A percentile compares a stretch with the other conserved stretches of the same genome.
Conservation (phyloP, 2,329 filamentous ascomycete species). For the Gaeumannomyces sp. region DNA sequence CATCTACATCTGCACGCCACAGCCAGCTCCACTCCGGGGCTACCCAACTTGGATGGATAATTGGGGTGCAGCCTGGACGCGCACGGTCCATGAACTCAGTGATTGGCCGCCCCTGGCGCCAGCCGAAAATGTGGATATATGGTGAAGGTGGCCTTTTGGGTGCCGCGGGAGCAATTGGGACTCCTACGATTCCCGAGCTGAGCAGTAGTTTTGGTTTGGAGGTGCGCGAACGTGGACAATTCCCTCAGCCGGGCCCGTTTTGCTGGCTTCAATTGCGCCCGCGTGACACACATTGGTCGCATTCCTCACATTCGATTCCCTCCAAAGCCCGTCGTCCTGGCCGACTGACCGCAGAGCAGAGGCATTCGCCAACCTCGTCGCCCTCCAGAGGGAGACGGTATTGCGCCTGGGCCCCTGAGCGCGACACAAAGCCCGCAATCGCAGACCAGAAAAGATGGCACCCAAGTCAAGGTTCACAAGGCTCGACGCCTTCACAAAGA, state of each 20-base stretch:
- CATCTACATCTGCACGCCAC: not conserved
- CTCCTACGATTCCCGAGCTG: too few species aligned
- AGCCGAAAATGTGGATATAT: conserved; percentile 7
- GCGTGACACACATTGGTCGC: not conserved
- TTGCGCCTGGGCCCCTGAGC: not conserved
- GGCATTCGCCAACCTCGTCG: not conserved
- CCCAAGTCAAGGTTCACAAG: conserved; percentile 89
- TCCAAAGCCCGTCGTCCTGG: not conserved
- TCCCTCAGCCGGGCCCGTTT: not conserved
- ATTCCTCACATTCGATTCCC: not conserved
- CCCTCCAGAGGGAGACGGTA: not conserved
- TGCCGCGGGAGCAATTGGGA: not conserved
- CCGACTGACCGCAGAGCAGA: not conserved
- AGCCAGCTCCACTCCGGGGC: not conserved
- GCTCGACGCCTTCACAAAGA: conserved; percentile 98
- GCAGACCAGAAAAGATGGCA: conserved; percentile 55
- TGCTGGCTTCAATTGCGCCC: conserved; percentile 1
- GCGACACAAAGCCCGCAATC: not conserved
- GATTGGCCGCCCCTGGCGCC: not conserved
- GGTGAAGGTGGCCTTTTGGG: conserved; percentile 13
- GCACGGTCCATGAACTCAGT: not conserved
- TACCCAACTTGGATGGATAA: not conserved
- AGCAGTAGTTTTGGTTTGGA: not conserved
- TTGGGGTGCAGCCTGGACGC: not conserved
- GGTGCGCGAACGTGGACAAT: not conserved